A percentile compares a stretch with the other conserved stretches of the same genome.
Evolutionary conservation across 2,329 filamentous ascomycete species (phyloP).

Genomic region (Penicillium sp.): DNA sequence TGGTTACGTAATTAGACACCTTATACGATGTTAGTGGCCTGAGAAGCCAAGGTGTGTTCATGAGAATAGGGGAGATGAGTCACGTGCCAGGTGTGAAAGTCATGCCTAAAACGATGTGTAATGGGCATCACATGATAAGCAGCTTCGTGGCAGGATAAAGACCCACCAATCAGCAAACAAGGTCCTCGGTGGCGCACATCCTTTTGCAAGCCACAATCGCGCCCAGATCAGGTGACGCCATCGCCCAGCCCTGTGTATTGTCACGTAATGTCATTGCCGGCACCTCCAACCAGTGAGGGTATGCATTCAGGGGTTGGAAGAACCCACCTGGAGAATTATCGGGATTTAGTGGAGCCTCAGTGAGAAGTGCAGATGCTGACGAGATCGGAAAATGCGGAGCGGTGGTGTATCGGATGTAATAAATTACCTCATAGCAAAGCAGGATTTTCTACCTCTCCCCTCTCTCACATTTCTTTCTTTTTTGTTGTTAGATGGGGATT

Average conservation of each 20-base stretch:
- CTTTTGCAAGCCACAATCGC: too few species aligned
- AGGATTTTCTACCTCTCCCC: constrained; percentile 8
- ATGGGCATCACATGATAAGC: not conserved
- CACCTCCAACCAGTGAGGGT: not conserved
- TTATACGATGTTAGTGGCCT: not conserved
- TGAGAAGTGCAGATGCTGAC: not conserved
- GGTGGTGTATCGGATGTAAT: constrained; percentile 6
- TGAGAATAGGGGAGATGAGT: too few species aligned
- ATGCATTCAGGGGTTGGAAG: too few species aligned
- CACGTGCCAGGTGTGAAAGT: too few species aligned
- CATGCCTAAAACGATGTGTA: too few species aligned
- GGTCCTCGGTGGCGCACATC: not conserved
- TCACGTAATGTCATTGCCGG: constrained; percentile 3
- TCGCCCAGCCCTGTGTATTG: constrained; percentile 1
- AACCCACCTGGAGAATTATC: too few species aligned
- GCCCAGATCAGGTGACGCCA: too few species aligned
- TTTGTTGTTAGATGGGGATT: constrained; percentile 3
- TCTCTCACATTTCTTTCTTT: not conserved
- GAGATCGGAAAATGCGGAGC: not conserved
- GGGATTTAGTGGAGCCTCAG: too few species aligned
- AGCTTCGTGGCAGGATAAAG: not conserved
- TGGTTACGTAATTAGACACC: constrained; percentile 4
- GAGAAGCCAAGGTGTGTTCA: not conserved
- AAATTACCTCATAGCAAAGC: constrained; percentile 16
- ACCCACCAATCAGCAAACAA: not conserved